A percentile compares a stretch with the other conserved stretches of the same genome.
These are phyloP conservation scores for Colletotrichum magnum DNA, from an alignment of 2,329 filamentous ascomycete genomes.

Conservation along the genomic window DNA sequence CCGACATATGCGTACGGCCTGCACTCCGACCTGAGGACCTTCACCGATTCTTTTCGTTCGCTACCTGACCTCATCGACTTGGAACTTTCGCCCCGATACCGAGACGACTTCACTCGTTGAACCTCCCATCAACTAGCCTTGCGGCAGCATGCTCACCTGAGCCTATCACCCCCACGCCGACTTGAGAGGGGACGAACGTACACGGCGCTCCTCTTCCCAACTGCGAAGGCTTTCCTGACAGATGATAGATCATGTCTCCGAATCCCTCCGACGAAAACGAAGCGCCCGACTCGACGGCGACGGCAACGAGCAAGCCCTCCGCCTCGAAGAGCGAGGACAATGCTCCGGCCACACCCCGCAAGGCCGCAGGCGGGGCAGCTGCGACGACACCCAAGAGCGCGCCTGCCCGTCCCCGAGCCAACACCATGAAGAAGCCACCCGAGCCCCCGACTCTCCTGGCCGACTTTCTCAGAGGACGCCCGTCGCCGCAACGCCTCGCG, in stretches of 20 bases:
- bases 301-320: conserved; percentile 23
- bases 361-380: conserved; percentile 12
- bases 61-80: too few relatives aligned
- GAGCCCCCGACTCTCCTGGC: conserved; percentile 64
- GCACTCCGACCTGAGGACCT: conserved; percentile 17
- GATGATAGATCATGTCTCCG: conserved; percentile 40
- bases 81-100: not conserved
- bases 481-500: conserved; percentile 67
- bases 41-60: not conserved
- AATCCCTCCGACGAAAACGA: conserved; percentile 39
- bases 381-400: conserved; percentile 57
- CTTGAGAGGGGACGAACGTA: conserved; percentile 28
- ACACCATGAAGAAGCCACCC: conserved; percentile 56
- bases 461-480: conserved; percentile 72
- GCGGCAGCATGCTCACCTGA: conserved; percentile 40
- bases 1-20: conserved; percentile 19
- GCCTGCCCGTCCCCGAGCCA: conserved; percentile 55
- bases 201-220: conserved; percentile 13
- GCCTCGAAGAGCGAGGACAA: conserved; percentile 25
- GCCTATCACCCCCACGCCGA: conserved; percentile 20
- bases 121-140: conserved; percentile 11
- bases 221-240: conserved; percentile 20
- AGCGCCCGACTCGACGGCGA: conserved; percentile 24
- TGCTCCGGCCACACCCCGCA: conserved; percentile 33
- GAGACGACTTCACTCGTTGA: not conserved